Evolutionary conservation across 164 flowering plant genomes (phyloP), one percentile per base, ranked within the genome.

Genomic region (Berberis thunbergii): DNA sequence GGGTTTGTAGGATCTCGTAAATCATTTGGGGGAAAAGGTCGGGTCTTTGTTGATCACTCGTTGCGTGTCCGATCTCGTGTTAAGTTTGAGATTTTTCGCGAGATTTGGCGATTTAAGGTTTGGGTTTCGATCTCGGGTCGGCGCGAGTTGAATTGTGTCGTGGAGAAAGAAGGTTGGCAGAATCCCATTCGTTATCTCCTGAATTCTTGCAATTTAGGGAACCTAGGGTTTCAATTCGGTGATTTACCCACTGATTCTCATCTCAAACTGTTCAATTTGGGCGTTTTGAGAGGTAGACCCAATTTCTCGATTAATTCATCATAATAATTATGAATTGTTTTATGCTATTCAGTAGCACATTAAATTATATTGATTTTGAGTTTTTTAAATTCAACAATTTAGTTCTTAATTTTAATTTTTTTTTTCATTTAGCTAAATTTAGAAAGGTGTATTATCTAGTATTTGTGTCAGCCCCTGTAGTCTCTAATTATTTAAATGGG

Each of bases 71-170:
- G 43, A n/a, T 67, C 66, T 43, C 63, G 39, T 41, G 52, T 40
- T 39, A 66, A 53, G 73, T 76, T 65, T 0, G 2, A 57, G 59
- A 63, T 6, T 6, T 2, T 8, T 4, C 50, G 6, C 6, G 41
- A 52, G 64, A 69, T 64, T 52, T 38, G 7, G 49, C 44, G 10
- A 56, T 13, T 65, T 75, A 81, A 73, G 76, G 69, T 70, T 81
- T 74, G 82, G 85, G 78, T 79, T 81, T 69, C 38, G 39, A 13
- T n/a, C 8, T 46, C 6, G 41, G 49, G 13, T 65, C 8, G 1
- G 39, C 3, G 39, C 41, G 4, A 10, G 9, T 66, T 72, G 13
- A 61, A 72, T 73, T 67, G 13, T 41, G 2, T 63, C 60, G 54
- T 60, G 73, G 67, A 11, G 55, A 65, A 43, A 12, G 44, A 4